phyloP scores from a whole-genome alignment of 1,139 yeast genomes.

The Pichia sp. region DNA sequence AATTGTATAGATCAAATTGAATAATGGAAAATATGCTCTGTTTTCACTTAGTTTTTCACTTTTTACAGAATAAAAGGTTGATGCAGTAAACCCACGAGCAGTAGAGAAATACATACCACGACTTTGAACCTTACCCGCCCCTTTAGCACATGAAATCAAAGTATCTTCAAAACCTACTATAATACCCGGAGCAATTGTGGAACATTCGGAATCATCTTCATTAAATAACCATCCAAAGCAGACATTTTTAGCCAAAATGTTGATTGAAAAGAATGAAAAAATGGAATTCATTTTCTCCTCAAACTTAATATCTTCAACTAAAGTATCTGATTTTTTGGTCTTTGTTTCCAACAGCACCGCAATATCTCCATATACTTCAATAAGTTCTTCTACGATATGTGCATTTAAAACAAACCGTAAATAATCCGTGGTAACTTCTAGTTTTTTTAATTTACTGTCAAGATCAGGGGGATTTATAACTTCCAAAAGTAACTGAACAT shows the following conservation, averaged over 20 bases:
- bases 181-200: constrained; percentile 52
- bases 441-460: constrained; percentile 33
- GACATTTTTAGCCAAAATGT: constrained; percentile 56
- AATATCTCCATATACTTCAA: constrained; percentile 18
- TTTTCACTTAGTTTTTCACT: constrained; percentile 40
- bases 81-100: constrained; percentile 53
- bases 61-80: constrained; percentile 42
- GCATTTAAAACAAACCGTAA: constrained; percentile 56
- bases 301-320: no score
- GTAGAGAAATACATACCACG: constrained; percentile 60
- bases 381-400: constrained; percentile 29
- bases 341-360: constrained; percentile 2
- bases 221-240: constrained; percentile 75
- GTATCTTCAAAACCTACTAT: constrained; percentile 69
- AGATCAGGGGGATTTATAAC: constrained; percentile 32
- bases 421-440: constrained; percentile 54
- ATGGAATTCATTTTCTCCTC: constrained; percentile 13
- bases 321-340: no score
- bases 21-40: constrained; percentile 60
- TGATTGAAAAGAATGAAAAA: constrained; percentile 43
- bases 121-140: constrained; percentile 59
- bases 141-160: constrained; percentile 55
- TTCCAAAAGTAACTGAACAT: constrained; percentile 36
- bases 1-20: constrained; percentile 53
- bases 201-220: constrained; percentile 15